Conservation (phyloP, 306 rosid species). For the Trifolium subterraneum region DNA sequence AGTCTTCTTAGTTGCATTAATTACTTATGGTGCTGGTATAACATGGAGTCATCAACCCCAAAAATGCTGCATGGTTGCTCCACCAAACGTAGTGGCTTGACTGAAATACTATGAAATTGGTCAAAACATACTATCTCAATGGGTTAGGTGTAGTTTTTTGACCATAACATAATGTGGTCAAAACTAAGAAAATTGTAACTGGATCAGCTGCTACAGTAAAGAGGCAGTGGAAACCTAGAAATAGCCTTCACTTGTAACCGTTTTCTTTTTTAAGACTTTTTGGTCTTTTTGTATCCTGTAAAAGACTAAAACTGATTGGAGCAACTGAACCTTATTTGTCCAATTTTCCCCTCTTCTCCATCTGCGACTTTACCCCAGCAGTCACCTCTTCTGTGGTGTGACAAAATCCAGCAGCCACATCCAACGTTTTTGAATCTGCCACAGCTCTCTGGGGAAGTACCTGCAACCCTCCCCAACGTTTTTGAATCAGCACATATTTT, state of each 20-base stretch:
- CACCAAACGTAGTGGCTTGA: conserved; percentile 4
- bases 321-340: neutral
- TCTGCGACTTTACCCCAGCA: no score
- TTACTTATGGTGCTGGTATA: neutral
- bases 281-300: neutral
- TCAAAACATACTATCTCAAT: neutral
- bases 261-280: neutral
- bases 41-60: neutral
- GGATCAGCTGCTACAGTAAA: neutral
- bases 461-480: no score
- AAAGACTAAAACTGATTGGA: neutral
- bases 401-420: no score
- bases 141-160: neutral
- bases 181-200: neutral
- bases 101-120: neutral
- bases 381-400: no score
- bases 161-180: neutral
- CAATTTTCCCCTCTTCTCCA: neutral
- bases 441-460: no score
- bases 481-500: no score
- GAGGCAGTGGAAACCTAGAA: neutral
- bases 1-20: conserved; percentile 17
- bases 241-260: neutral
- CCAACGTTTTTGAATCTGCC: no score
- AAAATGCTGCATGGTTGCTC: conserved; percentile 14